A percentile compares a stretch with the other conserved stretches of the same genome.
Evolutionary conservation across 176 grass and related monocot genomes (phyloP).

Genomic region (Avena atlantica): DNA sequence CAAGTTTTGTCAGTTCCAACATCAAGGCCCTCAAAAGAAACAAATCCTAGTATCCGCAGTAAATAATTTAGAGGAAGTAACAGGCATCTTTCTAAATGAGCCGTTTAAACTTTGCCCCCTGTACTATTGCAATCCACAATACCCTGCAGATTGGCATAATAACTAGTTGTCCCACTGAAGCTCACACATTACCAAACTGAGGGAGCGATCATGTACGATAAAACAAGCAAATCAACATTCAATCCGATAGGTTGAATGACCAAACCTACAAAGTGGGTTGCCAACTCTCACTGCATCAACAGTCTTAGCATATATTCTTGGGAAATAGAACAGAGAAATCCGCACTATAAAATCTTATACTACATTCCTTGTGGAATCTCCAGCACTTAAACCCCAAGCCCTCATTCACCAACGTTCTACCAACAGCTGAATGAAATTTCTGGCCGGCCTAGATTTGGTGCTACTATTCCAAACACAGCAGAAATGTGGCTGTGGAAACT

Average conservation of each 20-base stretch:
- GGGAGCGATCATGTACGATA: neutral
- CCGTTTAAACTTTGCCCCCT: conserved; percentile 27
- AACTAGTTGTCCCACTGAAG: neutral
- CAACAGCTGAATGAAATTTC: neutral
- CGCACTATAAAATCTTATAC: conserved; percentile 5
- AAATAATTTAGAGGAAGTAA: neutral
- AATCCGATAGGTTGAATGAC: neutral
- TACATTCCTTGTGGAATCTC: neutral
- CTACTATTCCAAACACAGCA: neutral
- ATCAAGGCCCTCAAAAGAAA: neutral
- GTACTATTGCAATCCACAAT: conserved; percentile 12
- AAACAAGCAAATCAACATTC: conserved; percentile 12
- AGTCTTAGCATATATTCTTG: neutral
- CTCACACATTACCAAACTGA: conserved; percentile 9
- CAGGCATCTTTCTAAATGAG: neutral
- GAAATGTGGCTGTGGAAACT: neutral
- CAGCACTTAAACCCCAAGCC: conserved; percentile 36
- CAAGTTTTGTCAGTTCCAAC: conserved; percentile 32
- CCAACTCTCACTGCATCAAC: neutral
- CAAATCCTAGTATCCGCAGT: conserved; percentile 7
- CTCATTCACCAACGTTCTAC: neutral
- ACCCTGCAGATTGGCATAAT: neutral
- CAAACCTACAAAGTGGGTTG: conserved; percentile 3
- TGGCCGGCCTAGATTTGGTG: neutral
- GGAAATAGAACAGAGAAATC: conserved; percentile 1